These are phyloP conservation scores for Carex parvula DNA, from an alignment of 176 grass and related monocot genomes.

Conservation along the genomic window DNA sequence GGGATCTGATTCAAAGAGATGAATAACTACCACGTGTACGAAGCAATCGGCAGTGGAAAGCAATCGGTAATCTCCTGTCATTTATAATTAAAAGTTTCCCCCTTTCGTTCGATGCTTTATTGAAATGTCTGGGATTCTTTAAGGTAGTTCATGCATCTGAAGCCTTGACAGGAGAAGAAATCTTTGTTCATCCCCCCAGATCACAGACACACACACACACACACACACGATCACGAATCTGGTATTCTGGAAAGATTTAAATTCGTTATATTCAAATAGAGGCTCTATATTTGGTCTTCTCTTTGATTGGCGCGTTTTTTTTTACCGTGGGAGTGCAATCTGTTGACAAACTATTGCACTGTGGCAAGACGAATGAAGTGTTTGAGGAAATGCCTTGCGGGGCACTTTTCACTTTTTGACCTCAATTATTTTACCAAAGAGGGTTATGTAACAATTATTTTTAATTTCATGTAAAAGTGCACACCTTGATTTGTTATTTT, in stretches of 20 bases:
- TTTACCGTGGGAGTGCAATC: background rate
- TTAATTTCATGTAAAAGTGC: background rate
- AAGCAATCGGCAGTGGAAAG: conserved; percentile 92
- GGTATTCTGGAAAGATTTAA: background rate
- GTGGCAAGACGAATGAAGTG: background rate
- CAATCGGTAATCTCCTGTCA: conserved; percentile 54
- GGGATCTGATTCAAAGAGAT: conserved; percentile 41
- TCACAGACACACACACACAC: conserved; percentile 1
- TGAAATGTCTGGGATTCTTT: background rate
- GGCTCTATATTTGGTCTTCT: too few species aligned
- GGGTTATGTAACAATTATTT: background rate
- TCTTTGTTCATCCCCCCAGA: background rate
- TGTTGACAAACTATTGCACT: background rate
- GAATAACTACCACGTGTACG: conserved; percentile 99
- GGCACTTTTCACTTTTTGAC: background rate
- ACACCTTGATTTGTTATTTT: conserved; percentile 28
- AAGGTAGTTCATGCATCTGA: conserved; percentile 8
- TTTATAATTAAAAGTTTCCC: background rate
- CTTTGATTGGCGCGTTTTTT: background rate
- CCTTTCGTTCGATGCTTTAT: background rate
- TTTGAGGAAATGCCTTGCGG: background rate
- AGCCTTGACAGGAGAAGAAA: background rate
- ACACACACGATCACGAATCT: background rate
- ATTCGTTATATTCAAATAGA: background rate
- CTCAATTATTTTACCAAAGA: background rate